phyloP scores from a whole-genome alignment of 768 basidiomycete genomes.

The Suillus subluteus region DNA sequence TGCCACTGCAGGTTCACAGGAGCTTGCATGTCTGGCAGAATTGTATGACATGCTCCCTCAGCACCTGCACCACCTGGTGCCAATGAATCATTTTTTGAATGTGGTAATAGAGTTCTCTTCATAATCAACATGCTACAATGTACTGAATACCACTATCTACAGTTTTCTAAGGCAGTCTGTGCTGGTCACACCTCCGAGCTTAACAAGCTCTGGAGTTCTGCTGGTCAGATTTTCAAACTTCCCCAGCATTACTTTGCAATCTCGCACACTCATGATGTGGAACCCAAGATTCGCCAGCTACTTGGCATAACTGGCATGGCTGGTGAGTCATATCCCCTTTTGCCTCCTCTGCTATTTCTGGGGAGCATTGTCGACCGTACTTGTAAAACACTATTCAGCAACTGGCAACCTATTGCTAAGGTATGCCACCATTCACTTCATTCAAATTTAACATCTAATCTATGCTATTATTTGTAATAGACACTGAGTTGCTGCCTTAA shows the following conservation, averaged over 20 bases:
- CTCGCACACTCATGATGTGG: background rate
- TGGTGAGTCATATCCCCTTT: background rate
- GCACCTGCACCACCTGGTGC: too few species aligned
- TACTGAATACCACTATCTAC: background rate
- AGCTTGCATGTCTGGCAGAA: background rate
- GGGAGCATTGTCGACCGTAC: background rate
- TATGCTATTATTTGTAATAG: background rate
- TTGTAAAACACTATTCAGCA: slow-evolving; percentile 3
- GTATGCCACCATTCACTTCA: background rate
- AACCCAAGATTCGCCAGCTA: background rate
- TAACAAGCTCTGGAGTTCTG: background rate
- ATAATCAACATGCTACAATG: too few species aligned
- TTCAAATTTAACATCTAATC: background rate
- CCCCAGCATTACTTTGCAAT: background rate
- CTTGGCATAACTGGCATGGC: background rate
- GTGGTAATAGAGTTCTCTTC: background rate
- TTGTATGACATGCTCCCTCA: background rate
- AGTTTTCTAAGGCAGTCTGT: slow-evolving; percentile 2
- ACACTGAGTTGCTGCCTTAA: background rate
- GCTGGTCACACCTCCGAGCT: background rate
- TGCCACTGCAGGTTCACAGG: background rate
- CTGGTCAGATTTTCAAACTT: slow-evolving; percentile 2
- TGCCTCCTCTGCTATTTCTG: slow-evolving; percentile 4
- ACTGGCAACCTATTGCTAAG: slow-evolving; percentile 5
- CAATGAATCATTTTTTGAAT: background rate